Evolutionary conservation across 345 rosid species (phyloP), one percentile per base, ranked within the genome.

Genomic region (Eucalyptus camaldulensis): DNA sequence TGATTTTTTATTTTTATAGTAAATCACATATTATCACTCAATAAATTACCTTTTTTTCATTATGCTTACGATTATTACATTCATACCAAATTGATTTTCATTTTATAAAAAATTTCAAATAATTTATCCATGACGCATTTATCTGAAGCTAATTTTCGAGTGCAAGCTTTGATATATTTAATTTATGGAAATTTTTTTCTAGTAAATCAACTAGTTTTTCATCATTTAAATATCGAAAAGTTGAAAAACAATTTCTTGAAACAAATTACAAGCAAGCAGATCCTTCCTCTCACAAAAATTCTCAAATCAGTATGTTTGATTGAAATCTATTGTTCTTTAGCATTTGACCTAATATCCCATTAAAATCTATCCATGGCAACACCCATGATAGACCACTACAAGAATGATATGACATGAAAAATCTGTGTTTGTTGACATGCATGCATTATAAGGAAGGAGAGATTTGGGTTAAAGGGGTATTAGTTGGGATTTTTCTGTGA

Each of bases 1-100:
- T 53, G 5, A 53, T 1, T 19, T 0, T 2, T 19, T 53, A 53
- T 53, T 53, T 5, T 21, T 0, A 19, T 53, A 53, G 0, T 21
- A 53, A 53, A 21, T 53, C 58, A 53, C 0, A 53, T 0, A 53
- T 53, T 53, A 0, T 53, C 10, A 53, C 10, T 0, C 25, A 53
- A 53, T 53, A 53, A 53, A 2, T 19, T 16, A 15, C 43, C 4
- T 0, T 19, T 37, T 37, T 37, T 37, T 6, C 13, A 72, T 19
- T 19, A 12, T 53, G 25, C 10, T 53, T 21, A 53, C 2, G 0
- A 53, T 72, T 17, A 72, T 37, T 72, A 72, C 22, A 72, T 33
- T 72, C 40, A 72, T 21, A 72, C 27, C 45, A 19, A 37, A 6
- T 6, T 72, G 19, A 19, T 37, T 72, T 72, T 72, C 3, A 2